Percentiles rank a stretch among this genome's conserved stretches.
phyloP scores from a whole-genome alignment of 495 filamentous ascomycete species.

The Hypoxylon lienhwacheense region DNA sequence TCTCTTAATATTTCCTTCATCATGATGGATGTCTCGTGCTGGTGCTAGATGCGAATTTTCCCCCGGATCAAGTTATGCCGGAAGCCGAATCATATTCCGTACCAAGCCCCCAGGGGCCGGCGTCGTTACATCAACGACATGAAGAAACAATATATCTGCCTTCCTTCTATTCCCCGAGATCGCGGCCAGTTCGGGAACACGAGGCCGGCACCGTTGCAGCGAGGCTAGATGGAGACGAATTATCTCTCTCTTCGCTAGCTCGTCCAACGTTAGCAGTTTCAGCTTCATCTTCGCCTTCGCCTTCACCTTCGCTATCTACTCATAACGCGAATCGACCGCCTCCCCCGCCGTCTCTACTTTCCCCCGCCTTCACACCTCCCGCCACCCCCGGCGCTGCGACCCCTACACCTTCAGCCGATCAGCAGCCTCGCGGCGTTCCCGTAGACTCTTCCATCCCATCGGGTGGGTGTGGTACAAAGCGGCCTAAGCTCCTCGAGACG shows the following conservation, averaged over 20 bases:
- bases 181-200: constrained; percentile 29
- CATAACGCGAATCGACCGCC: constrained; percentile 27
- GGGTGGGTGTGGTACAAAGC: constrained; percentile 56
- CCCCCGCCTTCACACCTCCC: constrained; percentile 81
- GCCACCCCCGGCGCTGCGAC: constrained; percentile 68
- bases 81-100: too few relatives aligned
- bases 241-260: constrained; percentile 18
- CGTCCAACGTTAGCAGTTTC: too few relatives aligned
- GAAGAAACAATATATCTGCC: constrained; percentile 42
- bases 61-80: too few relatives aligned
- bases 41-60: too few relatives aligned
- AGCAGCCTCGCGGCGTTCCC: constrained; percentile 52
- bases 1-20: too few relatives aligned
- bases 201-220: constrained; percentile 14
- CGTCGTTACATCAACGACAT: too few relatives aligned
- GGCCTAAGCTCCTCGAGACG: constrained; percentile 66
- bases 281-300: neutral
- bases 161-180: constrained; percentile 53
- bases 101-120: too few relatives aligned
- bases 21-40: too few relatives aligned
- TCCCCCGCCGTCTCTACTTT: constrained; percentile 58
- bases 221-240: constrained; percentile 17
- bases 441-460: constrained; percentile 57
- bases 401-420: constrained; percentile 42
- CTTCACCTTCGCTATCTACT: neutral